Evolutionary conservation across 2,329 filamentous ascomycete species (phyloP), one percentile per base, ranked within the genome.

Genomic region (Arthrinium puccinioides): DNA sequence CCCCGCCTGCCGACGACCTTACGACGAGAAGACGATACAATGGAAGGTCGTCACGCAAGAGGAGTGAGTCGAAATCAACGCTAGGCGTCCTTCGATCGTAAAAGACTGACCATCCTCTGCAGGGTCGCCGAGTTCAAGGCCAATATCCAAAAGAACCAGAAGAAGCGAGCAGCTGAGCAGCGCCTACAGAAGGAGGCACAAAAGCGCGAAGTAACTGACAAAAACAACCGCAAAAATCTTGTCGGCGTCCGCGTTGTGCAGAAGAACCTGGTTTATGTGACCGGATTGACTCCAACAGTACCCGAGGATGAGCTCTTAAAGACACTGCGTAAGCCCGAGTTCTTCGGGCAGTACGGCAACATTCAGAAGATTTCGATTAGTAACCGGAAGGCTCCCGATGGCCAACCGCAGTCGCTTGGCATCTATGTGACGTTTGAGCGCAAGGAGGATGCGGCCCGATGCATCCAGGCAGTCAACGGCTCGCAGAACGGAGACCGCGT

Each of bases 361-460:
- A 98, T 98, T 50, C 84, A 95, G 56, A 98, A 98, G 62, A 97
- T 98, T 39, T 94, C 95, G 38, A 94, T 98, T 48, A 97, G 89
- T 70, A 96, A 95, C 60, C 79, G 88, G 27, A 95, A 94, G 61
- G 87, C 74, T 42, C 74, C 77, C 21, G 76, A 82, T 53, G 76
- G 76, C 21, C 74, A 90, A 44, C 85, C 87, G 48, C 85, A 92
- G 51, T 94, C 89, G 0, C 82, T 98, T 5, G 92, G 92, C 32
- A 90, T 98, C 35, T 98, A 98, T 55, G 92, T 98, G n/a, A 98
- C 92, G 0, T 98, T 96, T 58, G 84, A 92, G 49, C 82, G 78
- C 46, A 94, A 94, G 57, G 80, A 87, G 47, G 92, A 97, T 62
- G 92, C 92, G 13, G 83, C 83, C 27, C 79, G 76, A 25, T 98